A percentile compares a stretch with the other conserved stretches of the same genome.
These are phyloP conservation scores for Kregervanrija delftensis DNA, from an alignment of 805 yeast genomes.

Conservation along the genomic window DNA sequence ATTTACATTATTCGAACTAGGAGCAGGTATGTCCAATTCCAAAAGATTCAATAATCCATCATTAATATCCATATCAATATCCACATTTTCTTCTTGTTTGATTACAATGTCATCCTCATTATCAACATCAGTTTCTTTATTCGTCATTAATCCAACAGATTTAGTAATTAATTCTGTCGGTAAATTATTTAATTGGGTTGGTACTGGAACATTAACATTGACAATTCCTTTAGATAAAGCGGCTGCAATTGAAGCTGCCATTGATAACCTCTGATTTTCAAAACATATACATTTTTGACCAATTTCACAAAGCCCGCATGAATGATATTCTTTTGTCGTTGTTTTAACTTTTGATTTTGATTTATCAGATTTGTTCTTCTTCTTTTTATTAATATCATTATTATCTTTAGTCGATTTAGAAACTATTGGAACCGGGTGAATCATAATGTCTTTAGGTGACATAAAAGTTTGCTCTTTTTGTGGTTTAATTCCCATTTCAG, in stretches of 20 bases:
- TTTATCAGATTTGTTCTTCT: not conserved
- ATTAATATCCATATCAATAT: not conserved
- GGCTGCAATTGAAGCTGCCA: constrained; percentile 5
- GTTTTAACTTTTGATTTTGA: not conserved
- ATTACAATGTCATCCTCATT: not conserved
- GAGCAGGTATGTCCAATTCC: too few species aligned
- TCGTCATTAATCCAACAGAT: not conserved
- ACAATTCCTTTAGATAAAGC: constrained; percentile 5
- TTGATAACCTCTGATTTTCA: constrained; percentile 4
- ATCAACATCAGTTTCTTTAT: not conserved
- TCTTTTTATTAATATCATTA: not conserved
- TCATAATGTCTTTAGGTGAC: constrained; percentile 22
- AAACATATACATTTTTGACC: constrained; percentile 4
- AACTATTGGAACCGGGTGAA: constrained; percentile 8
- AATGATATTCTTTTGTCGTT: constrained; percentile 4
- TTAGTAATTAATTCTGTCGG: too few species aligned
- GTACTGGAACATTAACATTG: constrained; percentile 2
- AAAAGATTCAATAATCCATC: too few species aligned
- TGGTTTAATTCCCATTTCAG: constrained; percentile 4
- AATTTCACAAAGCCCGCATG: constrained; percentile 6
- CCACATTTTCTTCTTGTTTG: not conserved
- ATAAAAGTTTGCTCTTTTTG: constrained; percentile 8
- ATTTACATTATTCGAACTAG: too few species aligned
- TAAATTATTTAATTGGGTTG: not conserved
- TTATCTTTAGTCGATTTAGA: constrained; percentile 1